Percentiles rank a stretch among this genome's conserved stretches.
These are phyloP conservation scores for Aspergillus bertholletiae DNA, from an alignment of 495 filamentous ascomycete genomes.

Conservation along the genomic window DNA sequence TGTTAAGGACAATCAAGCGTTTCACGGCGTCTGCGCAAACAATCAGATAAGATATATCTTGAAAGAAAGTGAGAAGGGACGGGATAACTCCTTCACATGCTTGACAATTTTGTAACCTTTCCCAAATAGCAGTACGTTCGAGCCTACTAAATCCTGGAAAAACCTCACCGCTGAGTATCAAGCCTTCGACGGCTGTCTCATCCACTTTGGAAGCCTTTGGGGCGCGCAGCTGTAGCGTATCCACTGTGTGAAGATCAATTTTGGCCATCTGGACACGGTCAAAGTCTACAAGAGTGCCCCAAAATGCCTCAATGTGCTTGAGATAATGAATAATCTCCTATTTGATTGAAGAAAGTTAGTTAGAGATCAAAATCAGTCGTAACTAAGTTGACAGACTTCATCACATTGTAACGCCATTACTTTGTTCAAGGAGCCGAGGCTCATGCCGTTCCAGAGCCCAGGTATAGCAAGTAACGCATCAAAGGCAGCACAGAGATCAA, in stretches of 20 bases:
- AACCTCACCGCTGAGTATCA: slow-evolving; percentile 14
- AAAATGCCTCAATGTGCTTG: slow-evolving; percentile 6
- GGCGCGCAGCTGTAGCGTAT: slow-evolving; percentile 7
- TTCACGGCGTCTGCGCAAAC: slow-evolving; percentile 24
- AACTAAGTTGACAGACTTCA: slow-evolving; percentile 10
- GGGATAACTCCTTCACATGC: slow-evolving; percentile 5
- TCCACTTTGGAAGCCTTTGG: slow-evolving; percentile 6
- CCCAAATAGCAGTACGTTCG: slow-evolving; percentile 17
- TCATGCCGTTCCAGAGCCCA: slow-evolving; percentile 26
- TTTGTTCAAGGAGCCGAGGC: slow-evolving; percentile 13
- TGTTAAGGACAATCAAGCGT: slow-evolving; percentile 15
- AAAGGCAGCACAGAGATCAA: neutral
- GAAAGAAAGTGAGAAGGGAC: slow-evolving; percentile 27
- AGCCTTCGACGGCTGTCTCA: slow-evolving; percentile 5
- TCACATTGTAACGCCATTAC: slow-evolving; percentile 19
- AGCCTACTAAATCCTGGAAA: slow-evolving; percentile 15
- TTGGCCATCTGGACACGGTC: slow-evolving; percentile 7
- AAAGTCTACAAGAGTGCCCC: slow-evolving; percentile 3
- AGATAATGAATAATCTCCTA: slow-evolving; percentile 4
- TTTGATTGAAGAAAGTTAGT: neutral
- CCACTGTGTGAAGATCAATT: slow-evolving; percentile 10
- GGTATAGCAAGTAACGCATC: slow-evolving; percentile 5
- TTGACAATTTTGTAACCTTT: slow-evolving; percentile 8
- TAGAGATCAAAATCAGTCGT: neutral
- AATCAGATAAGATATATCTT: slow-evolving; percentile 29